A percentile compares a stretch with the other conserved stretches of the same genome.
These are phyloP conservation scores for Kitagawia praeruptora DNA, from an alignment of 129 eudicot species.

Conservation along the genomic window DNA sequence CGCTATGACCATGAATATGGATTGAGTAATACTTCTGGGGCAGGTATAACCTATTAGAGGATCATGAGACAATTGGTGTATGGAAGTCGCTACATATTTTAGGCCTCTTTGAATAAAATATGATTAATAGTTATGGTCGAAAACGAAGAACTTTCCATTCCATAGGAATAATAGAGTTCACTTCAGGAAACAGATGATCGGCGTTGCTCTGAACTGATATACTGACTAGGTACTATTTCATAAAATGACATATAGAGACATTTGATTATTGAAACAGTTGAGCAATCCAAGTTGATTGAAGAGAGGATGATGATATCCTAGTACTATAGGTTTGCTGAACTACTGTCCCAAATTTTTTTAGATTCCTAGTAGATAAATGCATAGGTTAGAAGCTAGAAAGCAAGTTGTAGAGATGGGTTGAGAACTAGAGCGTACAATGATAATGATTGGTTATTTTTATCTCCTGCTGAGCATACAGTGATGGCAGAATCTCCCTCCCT, in stretches of 20 bases:
- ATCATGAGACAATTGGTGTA: neutral
- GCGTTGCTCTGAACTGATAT: neutral
- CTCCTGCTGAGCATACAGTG: conserved; percentile 1
- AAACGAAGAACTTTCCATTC: neutral
- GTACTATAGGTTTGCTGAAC: conserved; percentile 5
- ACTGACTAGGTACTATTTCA: neutral
- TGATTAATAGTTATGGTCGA: neutral
- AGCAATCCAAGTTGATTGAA: neutral
- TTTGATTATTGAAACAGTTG: neutral
- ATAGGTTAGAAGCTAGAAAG: conserved; percentile 1
- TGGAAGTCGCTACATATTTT: neutral
- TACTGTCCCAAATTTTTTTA: conserved; percentile 5
- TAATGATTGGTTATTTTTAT: neutral
- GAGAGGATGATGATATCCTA: neutral
- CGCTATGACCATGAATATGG: neutral
- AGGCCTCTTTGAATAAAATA: neutral
- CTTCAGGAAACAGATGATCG: neutral
- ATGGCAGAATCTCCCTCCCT: neutral
- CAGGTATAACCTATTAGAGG: neutral
- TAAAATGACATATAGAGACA: neutral
- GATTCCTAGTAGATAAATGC: conserved; percentile 1
- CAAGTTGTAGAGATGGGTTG: neutral
- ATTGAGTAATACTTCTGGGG: neutral
- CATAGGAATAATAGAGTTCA: neutral
- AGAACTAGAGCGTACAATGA: neutral